A percentile compares a stretch with the other conserved stretches of the same genome.
phyloP scores from a whole-genome alignment of 2,329 filamentous ascomycete species.

The Massarina eburnea region DNA sequence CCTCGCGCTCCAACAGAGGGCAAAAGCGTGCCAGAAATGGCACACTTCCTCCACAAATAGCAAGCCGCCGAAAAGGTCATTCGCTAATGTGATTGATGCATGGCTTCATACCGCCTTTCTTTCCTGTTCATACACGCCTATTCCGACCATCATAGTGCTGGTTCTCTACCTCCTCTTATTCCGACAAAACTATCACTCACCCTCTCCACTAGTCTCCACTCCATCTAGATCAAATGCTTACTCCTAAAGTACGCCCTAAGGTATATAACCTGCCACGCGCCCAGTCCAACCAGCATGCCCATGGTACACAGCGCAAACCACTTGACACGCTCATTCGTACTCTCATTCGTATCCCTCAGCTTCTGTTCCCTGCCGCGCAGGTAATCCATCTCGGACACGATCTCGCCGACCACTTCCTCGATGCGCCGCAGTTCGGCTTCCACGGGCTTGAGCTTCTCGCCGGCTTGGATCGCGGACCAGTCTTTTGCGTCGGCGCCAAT shows the following conservation, averaged over 20 bases:
- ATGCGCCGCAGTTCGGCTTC: constrained; percentile 92
- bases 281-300: constrained; percentile 83
- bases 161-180: background rate
- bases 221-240: constrained; percentile 54
- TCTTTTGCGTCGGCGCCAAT: constrained; percentile 97
- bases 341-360: constrained; percentile 97
- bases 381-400: constrained; percentile 96
- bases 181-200: background rate
- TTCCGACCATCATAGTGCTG: background rate
- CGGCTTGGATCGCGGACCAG: constrained; percentile 94
- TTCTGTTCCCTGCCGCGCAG: constrained; percentile 87
- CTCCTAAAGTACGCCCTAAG: constrained; percentile 86
- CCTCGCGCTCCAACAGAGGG: background rate
- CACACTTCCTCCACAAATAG: no score
- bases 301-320: constrained; percentile 97
- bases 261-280: constrained; percentile 97
- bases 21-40: no score
- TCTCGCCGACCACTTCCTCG: constrained; percentile 85
- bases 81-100: no score
- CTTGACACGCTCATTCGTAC: constrained; percentile 97
- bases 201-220: constrained; percentile 1
- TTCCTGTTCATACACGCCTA: constrained; percentile 22
- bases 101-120: background rate
- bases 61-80: no score
- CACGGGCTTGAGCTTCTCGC: constrained; percentile 96